These are phyloP conservation scores for Sesbania bispinosa DNA, from an alignment of 306 rosid genomes.

Conservation along the genomic window DNA sequence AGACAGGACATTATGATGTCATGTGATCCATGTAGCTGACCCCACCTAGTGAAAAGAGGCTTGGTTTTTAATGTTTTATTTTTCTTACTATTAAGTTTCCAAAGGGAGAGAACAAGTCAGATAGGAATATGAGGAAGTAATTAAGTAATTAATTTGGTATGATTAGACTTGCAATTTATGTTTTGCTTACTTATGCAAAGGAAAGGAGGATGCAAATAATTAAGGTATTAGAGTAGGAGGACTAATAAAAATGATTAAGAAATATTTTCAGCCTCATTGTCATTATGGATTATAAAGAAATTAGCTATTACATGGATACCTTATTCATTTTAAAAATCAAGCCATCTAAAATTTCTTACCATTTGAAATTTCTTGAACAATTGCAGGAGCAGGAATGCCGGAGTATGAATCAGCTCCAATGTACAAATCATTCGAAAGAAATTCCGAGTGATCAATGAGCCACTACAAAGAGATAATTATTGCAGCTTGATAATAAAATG, in stretches of 20 bases:
- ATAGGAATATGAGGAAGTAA: no score
- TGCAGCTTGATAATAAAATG: neutral
- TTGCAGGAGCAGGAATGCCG: conserved; percentile 50
- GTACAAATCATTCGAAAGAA: conserved; percentile 48
- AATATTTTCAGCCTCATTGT: neutral
- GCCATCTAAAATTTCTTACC: conserved; percentile 56
- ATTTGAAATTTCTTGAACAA: conserved; percentile 48
- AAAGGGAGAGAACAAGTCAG: no score
- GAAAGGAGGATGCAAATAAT: no score
- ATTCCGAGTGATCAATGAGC: conserved; percentile 57
- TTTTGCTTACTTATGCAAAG: no score
- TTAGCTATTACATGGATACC: neutral
- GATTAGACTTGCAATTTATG: no score
- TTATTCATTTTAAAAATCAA: neutral
- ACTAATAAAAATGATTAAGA: neutral
- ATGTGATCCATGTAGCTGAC: no score
- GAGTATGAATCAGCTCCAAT: conserved; percentile 72
- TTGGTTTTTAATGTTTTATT: no score
- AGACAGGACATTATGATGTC: no score
- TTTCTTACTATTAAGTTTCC: no score
- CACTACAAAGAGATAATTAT: conserved; percentile 46
- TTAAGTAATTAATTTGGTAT: no score
- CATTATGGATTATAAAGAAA: neutral
- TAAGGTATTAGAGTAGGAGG: neutral
- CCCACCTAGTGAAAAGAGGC: no score